Evolutionary conservation across 352 stramenopile species (phyloP), one percentile per base, ranked within the genome.

Genomic region (Thalassiosira sp.): DNA sequence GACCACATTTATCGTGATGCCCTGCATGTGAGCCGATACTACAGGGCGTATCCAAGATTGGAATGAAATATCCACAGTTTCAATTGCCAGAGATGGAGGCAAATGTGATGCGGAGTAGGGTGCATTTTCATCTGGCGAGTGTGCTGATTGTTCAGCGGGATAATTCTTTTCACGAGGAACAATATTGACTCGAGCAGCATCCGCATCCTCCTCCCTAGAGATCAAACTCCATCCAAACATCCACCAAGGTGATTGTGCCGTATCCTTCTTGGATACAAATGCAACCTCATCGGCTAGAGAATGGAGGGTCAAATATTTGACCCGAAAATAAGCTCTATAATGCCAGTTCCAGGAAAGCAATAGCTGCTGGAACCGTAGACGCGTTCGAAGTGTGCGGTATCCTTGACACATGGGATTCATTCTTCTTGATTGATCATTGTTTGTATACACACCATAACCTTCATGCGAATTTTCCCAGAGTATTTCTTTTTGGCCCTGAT

Each of bases 291-390:
- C 43, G 13, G 58, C 46, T 20, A 59, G 43, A 20, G 72, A 42
- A 53, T 33, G 58, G 24, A 81, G 42, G 13, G 63, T 25, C n/a
- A 81, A 22, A 16, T 31, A 22, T 0, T 15, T 60, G n/a, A 70
- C 13, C 25, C 35, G 59, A 35, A 75, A 43, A 6, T 49, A 8
- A 37, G 25, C 57, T 59, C 20, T 53, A 57, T 62, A 56, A 45
- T 81, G 72, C 72, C 72, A 81, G 49, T 66, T 81, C 72, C 72
- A 81, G 11, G 72, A 64, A 42, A 75, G 40, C 3, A 28, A 56
- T 20, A 74, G 20, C n/a, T 67, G 20, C 7, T 59, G n/a, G 25
- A 67, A 63, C 8, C 40, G 62, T 28, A 68, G 1, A 22, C 33
- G 20, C 7, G 60, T 57, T 67, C 61, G 60, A n/a, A 79, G 45